Evolutionary conservation across 1,284 basidiomycete species (phyloP).

Genomic region (Tilletia caries): DNA sequence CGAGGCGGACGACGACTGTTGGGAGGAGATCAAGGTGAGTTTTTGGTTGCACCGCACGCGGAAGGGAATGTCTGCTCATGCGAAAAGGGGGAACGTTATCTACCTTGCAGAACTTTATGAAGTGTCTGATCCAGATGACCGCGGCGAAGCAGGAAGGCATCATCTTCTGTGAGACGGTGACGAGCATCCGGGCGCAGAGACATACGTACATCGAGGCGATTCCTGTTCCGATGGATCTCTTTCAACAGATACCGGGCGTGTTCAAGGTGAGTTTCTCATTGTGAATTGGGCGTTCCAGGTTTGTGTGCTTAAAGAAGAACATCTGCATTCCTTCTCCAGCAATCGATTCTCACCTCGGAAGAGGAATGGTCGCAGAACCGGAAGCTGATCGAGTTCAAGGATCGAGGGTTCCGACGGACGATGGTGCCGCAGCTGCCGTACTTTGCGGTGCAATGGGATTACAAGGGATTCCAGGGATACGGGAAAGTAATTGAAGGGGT

Average conservation of each 20-base stretch:
- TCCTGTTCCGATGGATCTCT: slow-evolving; percentile 78
- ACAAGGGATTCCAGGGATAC: slow-evolving; percentile 72
- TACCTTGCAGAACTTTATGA: slow-evolving; percentile 85
- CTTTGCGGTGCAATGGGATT: slow-evolving; percentile 97
- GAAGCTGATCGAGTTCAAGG: slow-evolving; percentile 87
- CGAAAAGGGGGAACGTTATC: neutral
- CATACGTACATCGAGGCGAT: slow-evolving; percentile 89
- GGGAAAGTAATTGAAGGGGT: slow-evolving; percentile 66
- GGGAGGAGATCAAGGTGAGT: slow-evolving; percentile 59
- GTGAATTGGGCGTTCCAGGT: neutral
- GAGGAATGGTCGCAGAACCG: slow-evolving; percentile 96
- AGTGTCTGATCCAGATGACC: slow-evolving; percentile 91
- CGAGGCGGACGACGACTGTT: slow-evolving; percentile 94
- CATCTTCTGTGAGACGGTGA: slow-evolving; percentile 88
- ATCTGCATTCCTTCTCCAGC: too few species aligned
- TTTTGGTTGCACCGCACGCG: neutral
- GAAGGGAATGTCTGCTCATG: neutral
- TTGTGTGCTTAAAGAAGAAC: too few species aligned
- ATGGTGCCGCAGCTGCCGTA: slow-evolving; percentile 94
- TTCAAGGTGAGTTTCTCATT: slow-evolving; percentile 73
- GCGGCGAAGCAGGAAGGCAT: slow-evolving; percentile 77
- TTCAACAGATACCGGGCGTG: slow-evolving; percentile 81
- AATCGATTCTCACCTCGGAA: slow-evolving; percentile 85
- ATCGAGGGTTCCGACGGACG: slow-evolving; percentile 32
- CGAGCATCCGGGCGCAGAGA: slow-evolving; percentile 76